Conservation (phyloP, 768 basidiomycete genomes). For the Amanita molliuscula region DNA sequence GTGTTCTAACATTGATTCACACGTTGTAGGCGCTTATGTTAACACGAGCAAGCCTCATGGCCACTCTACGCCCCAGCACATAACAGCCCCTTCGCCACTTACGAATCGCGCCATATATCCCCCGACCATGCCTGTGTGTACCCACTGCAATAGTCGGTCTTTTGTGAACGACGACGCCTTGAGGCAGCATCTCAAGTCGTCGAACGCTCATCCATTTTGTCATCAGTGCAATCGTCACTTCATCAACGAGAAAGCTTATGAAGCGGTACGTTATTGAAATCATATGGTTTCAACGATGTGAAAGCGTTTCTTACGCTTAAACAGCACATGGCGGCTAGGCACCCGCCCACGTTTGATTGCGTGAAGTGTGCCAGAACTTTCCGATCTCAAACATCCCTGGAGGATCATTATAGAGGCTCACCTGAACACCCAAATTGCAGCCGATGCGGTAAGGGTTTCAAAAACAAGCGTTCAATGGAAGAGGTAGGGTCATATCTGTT, state of each 20-base stretch:
- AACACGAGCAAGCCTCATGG: constrained; percentile 9
- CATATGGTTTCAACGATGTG: not conserved
- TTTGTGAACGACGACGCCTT: constrained; percentile 27
- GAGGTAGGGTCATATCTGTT: constrained; percentile 18
- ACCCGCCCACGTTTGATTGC: constrained; percentile 34
- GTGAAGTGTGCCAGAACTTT: constrained; percentile 21
- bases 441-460: constrained; percentile 33
- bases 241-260: constrained; percentile 22
- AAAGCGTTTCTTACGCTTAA: not conserved
- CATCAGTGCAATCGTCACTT: constrained; percentile 24
- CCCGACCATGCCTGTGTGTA: constrained; percentile 23
- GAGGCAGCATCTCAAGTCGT: constrained; percentile 26
- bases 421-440: constrained; percentile 34
- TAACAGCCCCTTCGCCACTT: constrained; percentile 3
- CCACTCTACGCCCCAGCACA: constrained; percentile 4
- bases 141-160: constrained; percentile 23
- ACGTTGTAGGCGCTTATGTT: constrained; percentile 3
- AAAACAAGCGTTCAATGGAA: constrained; percentile 20
- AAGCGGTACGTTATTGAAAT: constrained; percentile 21
- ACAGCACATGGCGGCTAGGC: constrained; percentile 31
- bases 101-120: not conserved
- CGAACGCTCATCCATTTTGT: constrained; percentile 26
- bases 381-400: constrained; percentile 24
- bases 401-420: constrained; percentile 38
- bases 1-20: constrained; percentile 5